Evolutionary conservation across 2,329 filamentous ascomycete species (phyloP).

Genomic region (Pseudocercospora crystallina): DNA sequence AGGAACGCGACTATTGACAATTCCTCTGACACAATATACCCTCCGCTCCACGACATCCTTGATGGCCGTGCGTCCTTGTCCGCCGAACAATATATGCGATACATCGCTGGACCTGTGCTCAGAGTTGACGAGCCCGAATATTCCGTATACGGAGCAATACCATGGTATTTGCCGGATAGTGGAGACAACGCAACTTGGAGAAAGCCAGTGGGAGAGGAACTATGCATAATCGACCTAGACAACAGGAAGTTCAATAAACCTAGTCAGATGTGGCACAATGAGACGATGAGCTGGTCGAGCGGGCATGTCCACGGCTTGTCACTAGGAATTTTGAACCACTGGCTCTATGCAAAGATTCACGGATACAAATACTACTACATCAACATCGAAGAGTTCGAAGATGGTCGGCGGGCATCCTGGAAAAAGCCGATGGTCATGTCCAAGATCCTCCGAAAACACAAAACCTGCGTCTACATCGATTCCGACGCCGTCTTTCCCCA

Average conservation of each 20-base stretch:
- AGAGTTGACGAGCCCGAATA: too few species aligned
- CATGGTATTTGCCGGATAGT: too few species aligned
- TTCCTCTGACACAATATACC: too few species aligned
- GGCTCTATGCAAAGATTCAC: constrained; percentile 10
- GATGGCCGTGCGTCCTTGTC: too few species aligned
- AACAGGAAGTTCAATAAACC: constrained; percentile 3
- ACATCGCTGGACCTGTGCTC: too few species aligned
- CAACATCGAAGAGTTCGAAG: constrained; percentile 2
- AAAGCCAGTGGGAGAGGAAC: neutral
- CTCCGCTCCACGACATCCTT: too few species aligned
- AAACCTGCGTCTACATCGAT: constrained; percentile 11
- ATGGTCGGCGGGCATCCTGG: constrained; percentile 9
- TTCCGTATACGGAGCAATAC: too few species aligned
- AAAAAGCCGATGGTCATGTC: constrained; percentile 7
- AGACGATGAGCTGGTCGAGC: constrained; percentile 5
- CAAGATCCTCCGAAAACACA: constrained; percentile 6
- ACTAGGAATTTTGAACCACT: constrained; percentile 11
- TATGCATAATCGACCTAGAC: constrained; percentile 12
- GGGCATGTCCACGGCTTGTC: constrained; percentile 4
- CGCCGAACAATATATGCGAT: too few species aligned
- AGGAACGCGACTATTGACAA: too few species aligned
- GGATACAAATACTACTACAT: constrained; percentile 15
- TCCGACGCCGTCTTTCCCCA: constrained; percentile 10
- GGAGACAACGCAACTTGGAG: neutral
- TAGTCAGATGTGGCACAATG: neutral